Evolutionary conservation across 2,329 filamentous ascomycete genomes (phyloP), one percentile per base, ranked within the genome.

Genomic region (Pyrenophora teres): DNA sequence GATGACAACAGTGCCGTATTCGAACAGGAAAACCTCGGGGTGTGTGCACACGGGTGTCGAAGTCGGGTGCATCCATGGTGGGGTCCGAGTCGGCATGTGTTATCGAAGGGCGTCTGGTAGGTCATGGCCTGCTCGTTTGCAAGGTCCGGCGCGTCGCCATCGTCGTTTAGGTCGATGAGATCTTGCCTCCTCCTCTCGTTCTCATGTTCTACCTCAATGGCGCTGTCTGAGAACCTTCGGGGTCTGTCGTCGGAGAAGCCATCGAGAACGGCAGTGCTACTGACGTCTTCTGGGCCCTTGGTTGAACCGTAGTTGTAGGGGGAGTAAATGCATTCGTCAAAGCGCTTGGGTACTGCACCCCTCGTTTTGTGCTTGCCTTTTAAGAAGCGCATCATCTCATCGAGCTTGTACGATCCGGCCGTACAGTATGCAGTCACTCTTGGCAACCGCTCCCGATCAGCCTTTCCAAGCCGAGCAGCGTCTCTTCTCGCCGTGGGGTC

Each of bases 261-360:
- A 12, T 70, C 69, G 10, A 65, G 60, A n/a, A 62, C 68, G 36
- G 65, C 61, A 27, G 65, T 60, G 50, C 69, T 74, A 38, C 65
- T 59, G 31, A 76, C 75, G 52, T 67, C 56, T 42, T 69, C 73
- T 56, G 49, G 65, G 15, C 65, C 70, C 54, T 51, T 66, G 19
- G 84, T 81, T 36, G 49, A 48, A 16, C 81, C 80, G 72, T 97
- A 97, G 66, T 86, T 87, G 74, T 96, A 99, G 0, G 93, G 91
- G 9, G 93, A 91, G 76, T 99, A 99, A 63, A 99, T 91, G 74
- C 94, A 99, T 74, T 99, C 94, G 72, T 99, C 94, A 64, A 97
- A 97, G 51, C 94, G 78, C 74, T 97, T 97, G 1, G 94, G 93
- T 54, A 86, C 89, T 13, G 92, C 86, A 15, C 90, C 90, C 64